These are phyloP conservation scores for Lithospermum erythrorhizon DNA, from an alignment of 257 asterid genomes.

Conservation along the genomic window DNA sequence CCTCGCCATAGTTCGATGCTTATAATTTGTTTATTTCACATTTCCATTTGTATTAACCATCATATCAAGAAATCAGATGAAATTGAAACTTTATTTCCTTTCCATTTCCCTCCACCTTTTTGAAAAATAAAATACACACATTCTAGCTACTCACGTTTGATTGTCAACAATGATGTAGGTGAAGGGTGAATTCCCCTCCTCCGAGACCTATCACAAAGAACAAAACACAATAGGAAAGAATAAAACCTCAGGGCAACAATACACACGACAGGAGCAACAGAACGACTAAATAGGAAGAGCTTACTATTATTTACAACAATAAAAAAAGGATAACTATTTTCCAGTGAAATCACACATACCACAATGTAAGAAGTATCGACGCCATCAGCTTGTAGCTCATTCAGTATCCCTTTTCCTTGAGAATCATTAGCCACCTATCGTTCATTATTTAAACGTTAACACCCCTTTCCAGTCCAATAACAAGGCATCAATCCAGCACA, in stretches of 20 bases:
- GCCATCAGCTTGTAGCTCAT: slow-evolving; percentile 80
- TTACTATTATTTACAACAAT: neutral
- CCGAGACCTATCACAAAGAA: slow-evolving; percentile 50
- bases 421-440: slow-evolving; percentile 81
- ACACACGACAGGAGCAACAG: neutral
- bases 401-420: slow-evolving; percentile 80
- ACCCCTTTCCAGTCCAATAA: neutral
- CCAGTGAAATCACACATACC: slow-evolving; percentile 28
- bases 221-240: neutral
- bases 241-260: neutral
- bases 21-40: neutral
- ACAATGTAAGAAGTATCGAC: slow-evolving; percentile 68
- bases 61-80: neutral
- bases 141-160: slow-evolving; percentile 51
- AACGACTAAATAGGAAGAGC: neutral
- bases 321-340: neutral
- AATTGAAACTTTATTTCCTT: neutral
- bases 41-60: neutral
- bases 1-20: neutral
- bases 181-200: slow-evolving; percentile 95
- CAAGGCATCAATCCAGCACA: neutral
- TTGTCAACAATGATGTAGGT: slow-evolving; percentile 87
- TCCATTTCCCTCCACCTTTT: neutral
- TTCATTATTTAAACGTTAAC: neutral
- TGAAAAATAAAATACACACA: neutral